These are phyloP conservation scores for Schoenoplectus triqueter DNA, from an alignment of 202 grass and related monocot genomes.

Conservation along the genomic window DNA sequence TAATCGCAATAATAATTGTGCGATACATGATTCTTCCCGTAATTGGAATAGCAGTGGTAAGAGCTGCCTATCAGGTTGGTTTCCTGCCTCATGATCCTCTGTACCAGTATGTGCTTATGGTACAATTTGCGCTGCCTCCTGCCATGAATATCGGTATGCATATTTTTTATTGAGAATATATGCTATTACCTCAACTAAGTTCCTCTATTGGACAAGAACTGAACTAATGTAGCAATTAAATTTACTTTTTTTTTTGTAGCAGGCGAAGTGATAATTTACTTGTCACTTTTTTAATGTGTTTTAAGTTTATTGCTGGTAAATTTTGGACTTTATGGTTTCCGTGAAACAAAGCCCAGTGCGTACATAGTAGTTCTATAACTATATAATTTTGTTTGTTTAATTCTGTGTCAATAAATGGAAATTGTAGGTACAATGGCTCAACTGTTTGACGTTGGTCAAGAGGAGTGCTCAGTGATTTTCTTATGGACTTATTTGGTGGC, in stretches of 20 bases:
- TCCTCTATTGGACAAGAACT: neutral
- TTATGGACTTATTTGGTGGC: slow-evolving; percentile 72
- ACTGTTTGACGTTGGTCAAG: slow-evolving; percentile 67
- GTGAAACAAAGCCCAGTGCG: neutral
- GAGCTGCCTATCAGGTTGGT: slow-evolving; percentile 45
- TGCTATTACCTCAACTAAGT: neutral
- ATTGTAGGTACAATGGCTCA: slow-evolving; percentile 63
- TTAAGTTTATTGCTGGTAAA: neutral
- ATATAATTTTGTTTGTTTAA: neutral
- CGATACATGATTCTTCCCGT: slow-evolving; percentile 58
- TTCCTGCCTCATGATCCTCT: slow-evolving; percentile 59
- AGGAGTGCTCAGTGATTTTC: slow-evolving; percentile 77
- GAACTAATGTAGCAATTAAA: neutral
- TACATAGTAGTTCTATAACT: neutral
- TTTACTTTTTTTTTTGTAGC: neutral
- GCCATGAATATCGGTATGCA: slow-evolving; percentile 73
- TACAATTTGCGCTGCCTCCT: slow-evolving; percentile 69
- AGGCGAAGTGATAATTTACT: neutral
- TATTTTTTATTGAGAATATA: neutral
- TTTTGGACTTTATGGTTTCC: neutral
- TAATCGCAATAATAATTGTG: slow-evolving; percentile 48
- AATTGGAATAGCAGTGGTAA: slow-evolving; percentile 53
- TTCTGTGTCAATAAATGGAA: neutral
- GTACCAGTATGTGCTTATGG: slow-evolving; percentile 72
- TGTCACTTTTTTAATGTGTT: neutral